Percentiles rank a stretch among this genome's conserved stretches.
Conservation (phyloP, 345 rosid genomes). For the Streptanthus diversifolius region DNA sequence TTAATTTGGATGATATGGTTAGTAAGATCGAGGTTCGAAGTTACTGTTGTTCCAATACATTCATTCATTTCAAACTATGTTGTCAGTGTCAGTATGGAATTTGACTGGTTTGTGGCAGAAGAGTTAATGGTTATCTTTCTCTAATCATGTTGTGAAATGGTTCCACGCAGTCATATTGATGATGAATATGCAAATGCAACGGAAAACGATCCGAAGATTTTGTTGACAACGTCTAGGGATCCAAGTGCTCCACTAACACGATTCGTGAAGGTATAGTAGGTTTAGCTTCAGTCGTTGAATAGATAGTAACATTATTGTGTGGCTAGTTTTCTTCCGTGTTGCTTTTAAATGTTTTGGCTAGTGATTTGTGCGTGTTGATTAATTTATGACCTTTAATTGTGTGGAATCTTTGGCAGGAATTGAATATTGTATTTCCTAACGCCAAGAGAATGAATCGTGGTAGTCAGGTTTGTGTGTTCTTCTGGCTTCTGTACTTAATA, state of each 20-base stretch:
- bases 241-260: slow-evolving; percentile 81
- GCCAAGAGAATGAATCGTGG: slow-evolving; percentile 79
- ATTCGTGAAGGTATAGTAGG: slow-evolving; percentile 61
- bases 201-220: slow-evolving; percentile 67
- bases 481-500: not conserved
- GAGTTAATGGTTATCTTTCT: not conserved
- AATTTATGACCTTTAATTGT: not conserved
- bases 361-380: not conserved
- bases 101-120: not conserved
- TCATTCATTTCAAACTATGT: not conserved
- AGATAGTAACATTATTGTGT: not conserved
- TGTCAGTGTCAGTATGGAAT: not conserved
- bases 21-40: too few species aligned
- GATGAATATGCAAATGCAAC: slow-evolving; percentile 84
- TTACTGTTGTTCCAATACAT: too few species aligned
- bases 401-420: slow-evolving; percentile 50
- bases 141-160: slow-evolving; percentile 37
- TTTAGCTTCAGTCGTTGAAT: not conserved
- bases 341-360: not conserved
- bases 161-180: slow-evolving; percentile 71
- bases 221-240: slow-evolving; percentile 81
- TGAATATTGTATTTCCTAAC: slow-evolving; percentile 80
- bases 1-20: not conserved
- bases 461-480: slow-evolving; percentile 54
- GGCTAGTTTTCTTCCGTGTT: not conserved